These are phyloP conservation scores for Boletus albobrunnescens DNA, from an alignment of 1,284 basidiomycete genomes.

Conservation along the genomic window DNA sequence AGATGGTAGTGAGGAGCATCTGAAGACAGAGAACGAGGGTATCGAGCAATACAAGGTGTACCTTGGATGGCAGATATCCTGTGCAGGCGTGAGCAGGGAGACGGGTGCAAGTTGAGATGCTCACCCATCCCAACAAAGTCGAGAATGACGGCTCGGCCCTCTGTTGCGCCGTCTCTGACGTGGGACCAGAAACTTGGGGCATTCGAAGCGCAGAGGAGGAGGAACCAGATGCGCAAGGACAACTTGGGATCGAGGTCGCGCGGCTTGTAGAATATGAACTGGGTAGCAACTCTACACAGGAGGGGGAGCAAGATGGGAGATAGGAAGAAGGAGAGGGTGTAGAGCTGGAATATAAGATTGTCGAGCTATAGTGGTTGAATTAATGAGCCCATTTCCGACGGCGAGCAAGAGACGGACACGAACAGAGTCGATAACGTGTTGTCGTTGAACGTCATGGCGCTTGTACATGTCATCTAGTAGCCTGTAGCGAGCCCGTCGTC, in stretches of 20 bases:
- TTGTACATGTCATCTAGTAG: slow-evolving; percentile 64
- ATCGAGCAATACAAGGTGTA: slow-evolving; percentile 63
- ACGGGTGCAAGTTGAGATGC: slow-evolving; percentile 25
- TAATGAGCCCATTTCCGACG: slow-evolving; percentile 15
- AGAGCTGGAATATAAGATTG: slow-evolving; percentile 64
- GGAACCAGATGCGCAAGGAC: slow-evolving; percentile 62
- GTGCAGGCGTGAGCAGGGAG: slow-evolving; percentile 13
- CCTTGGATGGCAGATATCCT: slow-evolving; percentile 59
- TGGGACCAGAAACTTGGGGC: slow-evolving; percentile 58
- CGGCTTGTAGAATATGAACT: slow-evolving; percentile 62
- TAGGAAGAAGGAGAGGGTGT: slow-evolving; percentile 69
- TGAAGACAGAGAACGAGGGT: slow-evolving; percentile 61
- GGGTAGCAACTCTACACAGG: slow-evolving; percentile 50
- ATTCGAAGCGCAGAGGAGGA: slow-evolving; percentile 56
- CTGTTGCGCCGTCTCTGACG: slow-evolving; percentile 44
- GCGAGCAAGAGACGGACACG: slow-evolving; percentile 29
- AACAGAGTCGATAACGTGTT: slow-evolving; percentile 71
- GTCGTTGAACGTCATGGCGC: slow-evolving; percentile 67
- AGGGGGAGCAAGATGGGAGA: slow-evolving; percentile 61
- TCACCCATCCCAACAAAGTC: slow-evolving; percentile 74
- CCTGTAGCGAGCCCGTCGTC: slow-evolving; percentile 16
- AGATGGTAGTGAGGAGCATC: slow-evolving; percentile 57
- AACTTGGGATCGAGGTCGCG: slow-evolving; percentile 57
- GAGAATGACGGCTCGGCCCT: slow-evolving; percentile 58
- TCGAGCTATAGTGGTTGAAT: slow-evolving; percentile 51